phyloP scores from a whole-genome alignment of 345 rosid species.

The Rhizophora mangle region DNA sequence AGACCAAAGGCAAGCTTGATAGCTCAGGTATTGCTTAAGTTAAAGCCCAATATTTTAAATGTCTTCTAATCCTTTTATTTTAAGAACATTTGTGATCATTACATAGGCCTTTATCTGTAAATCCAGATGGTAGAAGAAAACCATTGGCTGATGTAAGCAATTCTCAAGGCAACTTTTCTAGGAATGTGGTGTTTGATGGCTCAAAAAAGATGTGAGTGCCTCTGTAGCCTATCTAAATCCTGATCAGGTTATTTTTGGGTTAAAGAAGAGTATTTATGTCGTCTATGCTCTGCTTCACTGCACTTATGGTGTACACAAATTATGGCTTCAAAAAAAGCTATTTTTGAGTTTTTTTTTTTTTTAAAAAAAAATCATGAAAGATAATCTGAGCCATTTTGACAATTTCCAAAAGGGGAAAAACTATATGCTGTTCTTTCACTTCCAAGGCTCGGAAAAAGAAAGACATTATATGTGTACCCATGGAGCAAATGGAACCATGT shows the following conservation, averaged over 20 bases:
- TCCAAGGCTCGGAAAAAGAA: neutral
- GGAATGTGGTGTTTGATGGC: conserved; percentile 38
- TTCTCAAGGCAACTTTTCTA: conserved; percentile 26
- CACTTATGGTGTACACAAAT: no score
- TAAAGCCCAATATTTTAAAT: neutral
- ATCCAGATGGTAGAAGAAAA: conserved; percentile 49
- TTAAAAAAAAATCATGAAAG: neutral
- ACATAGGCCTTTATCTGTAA: conserved; percentile 31
- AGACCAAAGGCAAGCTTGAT: conserved; percentile 37
- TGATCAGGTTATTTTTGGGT: neutral
- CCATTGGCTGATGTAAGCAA: conserved; percentile 80
- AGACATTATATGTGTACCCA: no score
- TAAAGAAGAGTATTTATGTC: neutral
- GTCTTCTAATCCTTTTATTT: conserved; percentile 5
- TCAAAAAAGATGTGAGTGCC: conserved; percentile 53
- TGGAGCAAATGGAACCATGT: neutral
- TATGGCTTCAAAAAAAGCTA: no score
- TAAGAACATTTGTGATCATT: neutral
- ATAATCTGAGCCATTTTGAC: neutral
- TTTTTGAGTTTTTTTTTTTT: neutral
- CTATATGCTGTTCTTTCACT: neutral
- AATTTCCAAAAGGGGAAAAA: neutral
- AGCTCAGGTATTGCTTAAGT: conserved; percentile 37
- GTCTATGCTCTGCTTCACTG: neutral
- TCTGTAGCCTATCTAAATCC: conserved; percentile 1